These are phyloP conservation scores for Pseudevernia furfuracea DNA, from an alignment of 495 filamentous ascomycete genomes.

Conservation along the genomic window DNA sequence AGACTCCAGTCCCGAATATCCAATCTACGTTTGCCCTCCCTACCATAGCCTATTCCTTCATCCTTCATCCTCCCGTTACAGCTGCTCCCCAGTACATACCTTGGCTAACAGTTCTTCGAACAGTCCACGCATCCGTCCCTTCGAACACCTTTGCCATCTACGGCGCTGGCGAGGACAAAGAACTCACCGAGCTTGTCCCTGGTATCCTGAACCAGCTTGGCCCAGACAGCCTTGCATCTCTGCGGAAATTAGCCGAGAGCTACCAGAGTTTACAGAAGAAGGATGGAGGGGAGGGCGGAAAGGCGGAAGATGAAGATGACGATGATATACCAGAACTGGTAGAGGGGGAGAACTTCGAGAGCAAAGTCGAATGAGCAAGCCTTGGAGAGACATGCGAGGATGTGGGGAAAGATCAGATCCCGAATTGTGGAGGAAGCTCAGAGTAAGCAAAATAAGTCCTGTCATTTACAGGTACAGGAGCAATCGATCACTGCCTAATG, in stretches of 20 bases:
- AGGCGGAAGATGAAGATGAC: constrained; percentile 66
- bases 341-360: constrained; percentile 93
- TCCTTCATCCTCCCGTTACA: not conserved
- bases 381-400: not conserved
- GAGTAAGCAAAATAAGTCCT: not conserved
- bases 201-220: constrained; percentile 99
- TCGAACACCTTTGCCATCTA: constrained; percentile 99
- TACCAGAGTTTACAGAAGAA: constrained; percentile 99
- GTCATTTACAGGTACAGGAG: not conserved
- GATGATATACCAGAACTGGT: constrained; percentile 94
- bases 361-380: constrained; percentile 71
- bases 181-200: constrained; percentile 97
- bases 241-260: constrained; percentile 96
- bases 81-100: not conserved
- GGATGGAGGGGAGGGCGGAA: constrained; percentile 58
- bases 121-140: constrained; percentile 93
- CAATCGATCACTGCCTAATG: not conserved
- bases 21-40: constrained; percentile 9
- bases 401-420: not conserved
- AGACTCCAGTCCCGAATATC: constrained; percentile 27
- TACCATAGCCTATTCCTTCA: not conserved
- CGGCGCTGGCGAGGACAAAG: constrained; percentile 97
- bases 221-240: constrained; percentile 92
- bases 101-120: not conserved
- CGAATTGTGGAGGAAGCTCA: not conserved